Base-by-base conservation (phyloP, 192 early-diverging fungal species). In the Haplosporangium gracile region DNA sequence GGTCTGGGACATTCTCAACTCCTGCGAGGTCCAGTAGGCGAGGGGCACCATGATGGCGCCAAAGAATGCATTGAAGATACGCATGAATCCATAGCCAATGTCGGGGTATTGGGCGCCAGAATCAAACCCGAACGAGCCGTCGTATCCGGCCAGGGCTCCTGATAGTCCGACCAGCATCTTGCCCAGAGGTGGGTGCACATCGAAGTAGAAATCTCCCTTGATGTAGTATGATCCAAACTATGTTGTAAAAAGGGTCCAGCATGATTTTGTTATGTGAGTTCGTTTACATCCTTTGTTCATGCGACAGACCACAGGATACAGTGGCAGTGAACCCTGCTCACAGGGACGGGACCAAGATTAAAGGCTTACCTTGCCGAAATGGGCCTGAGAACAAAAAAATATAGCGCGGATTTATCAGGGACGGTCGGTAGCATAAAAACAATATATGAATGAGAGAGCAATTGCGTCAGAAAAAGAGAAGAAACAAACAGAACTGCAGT, bases 111-210 rank as follows among this genome's bases (percentile, higher is more conserved):
- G 74, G 0, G 88, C 81, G 9, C 95, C 95, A 10, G 96, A 97
- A 29, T 94, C 93, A 81, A 99, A 99, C 9, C 89, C 90, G 79
- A 98, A 99, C 1, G 91, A 88, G 2, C 97, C 98, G 87, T 99
- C 92, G 82, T 95, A 99, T 0, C 97, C 95, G 11, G 93, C 95
- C 34, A 99, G 70, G 0, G 92, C 72, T 51, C 96, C 99, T 4
- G 97, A 92, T 24, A 99, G 87, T 1, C 95, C 98, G 29, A 97
- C 93, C 34, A 99, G 90, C 92, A 99, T 99, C 90, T 99, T 99
- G 57, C 98, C 98, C 75, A 99, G 88, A 7, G 99, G 98, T 40
- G 99, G 99, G 82, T 99, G 99, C 2, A 99, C 98, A 89, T 99
- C 99, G 85, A 97, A 97, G 82, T 99, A 99, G 79, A 99, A 99